A percentile compares a stretch with the other conserved stretches of the same genome.
phyloP scores from a whole-genome alignment of 164 flowering plant species.

The Brasenia schreberi region DNA sequence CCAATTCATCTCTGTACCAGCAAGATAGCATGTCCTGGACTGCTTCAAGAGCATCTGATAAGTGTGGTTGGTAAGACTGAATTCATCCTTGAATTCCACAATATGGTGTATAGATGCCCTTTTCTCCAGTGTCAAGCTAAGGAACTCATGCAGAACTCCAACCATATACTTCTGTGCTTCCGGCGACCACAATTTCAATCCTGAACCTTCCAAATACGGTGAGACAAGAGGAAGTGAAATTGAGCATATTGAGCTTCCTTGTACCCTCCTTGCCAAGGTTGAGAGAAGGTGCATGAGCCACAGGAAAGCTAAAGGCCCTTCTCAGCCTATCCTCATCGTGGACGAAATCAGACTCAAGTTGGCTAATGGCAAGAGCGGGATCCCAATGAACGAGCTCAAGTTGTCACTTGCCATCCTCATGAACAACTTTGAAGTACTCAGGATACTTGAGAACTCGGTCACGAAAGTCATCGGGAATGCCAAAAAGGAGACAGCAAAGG shows the following conservation, averaged over 20 bases:
- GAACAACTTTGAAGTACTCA: slow-evolving; percentile 47
- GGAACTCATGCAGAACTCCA: slow-evolving; percentile 70
- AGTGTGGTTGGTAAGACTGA: slow-evolving; percentile 78
- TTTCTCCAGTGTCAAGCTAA: slow-evolving; percentile 93
- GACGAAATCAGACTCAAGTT: slow-evolving; percentile 59
- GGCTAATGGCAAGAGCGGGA: slow-evolving; percentile 58
- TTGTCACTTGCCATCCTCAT: slow-evolving; percentile 46
- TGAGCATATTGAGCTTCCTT: slow-evolving; percentile 55
- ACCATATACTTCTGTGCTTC: slow-evolving; percentile 84
- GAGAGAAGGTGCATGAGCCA: slow-evolving; percentile 46
- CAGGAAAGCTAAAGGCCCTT: slow-evolving; percentile 53
- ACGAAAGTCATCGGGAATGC: slow-evolving; percentile 80
- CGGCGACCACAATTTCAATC: slow-evolving; percentile 52
- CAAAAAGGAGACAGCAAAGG: slow-evolving; percentile 64
- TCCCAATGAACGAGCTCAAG: slow-evolving; percentile 87
- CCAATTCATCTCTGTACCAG: slow-evolving; percentile 49
- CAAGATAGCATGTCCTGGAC: slow-evolving; percentile 9
- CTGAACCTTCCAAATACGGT: slow-evolving; percentile 77
- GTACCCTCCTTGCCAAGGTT: slow-evolving; percentile 56
- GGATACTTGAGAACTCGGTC: slow-evolving; percentile 63
- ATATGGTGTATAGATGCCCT: slow-evolving; percentile 76
- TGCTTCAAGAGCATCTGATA: slow-evolving; percentile 33
- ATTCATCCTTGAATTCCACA: slow-evolving; percentile 46
- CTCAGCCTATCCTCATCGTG: slow-evolving; percentile 65
- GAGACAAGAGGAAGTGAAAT: slow-evolving; percentile 77